Percentiles rank a stretch among this genome's conserved stretches.
These are phyloP conservation scores for Cymbopogon flexuosus DNA, from an alignment of 202 grass and related monocot genomes.

Conservation along the genomic window DNA sequence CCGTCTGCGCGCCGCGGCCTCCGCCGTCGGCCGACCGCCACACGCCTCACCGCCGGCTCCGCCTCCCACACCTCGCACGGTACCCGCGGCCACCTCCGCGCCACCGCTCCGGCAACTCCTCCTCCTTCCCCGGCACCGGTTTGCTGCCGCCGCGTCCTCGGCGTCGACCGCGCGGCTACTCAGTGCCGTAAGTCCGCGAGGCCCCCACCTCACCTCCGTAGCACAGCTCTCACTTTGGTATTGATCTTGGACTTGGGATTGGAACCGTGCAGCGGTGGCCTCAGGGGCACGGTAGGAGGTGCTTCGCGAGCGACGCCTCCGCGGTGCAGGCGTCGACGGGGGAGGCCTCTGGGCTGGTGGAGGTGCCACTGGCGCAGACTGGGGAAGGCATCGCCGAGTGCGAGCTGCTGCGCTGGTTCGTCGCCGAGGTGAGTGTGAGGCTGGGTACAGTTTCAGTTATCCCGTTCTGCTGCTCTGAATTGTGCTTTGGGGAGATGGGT, in stretches of 20 bases:
- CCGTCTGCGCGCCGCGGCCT: neutral
- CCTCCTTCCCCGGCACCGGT: neutral
- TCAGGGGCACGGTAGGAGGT: conserved; percentile 7
- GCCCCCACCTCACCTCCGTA: neutral
- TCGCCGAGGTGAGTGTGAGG: conserved; percentile 41
- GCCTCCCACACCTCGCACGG: neutral
- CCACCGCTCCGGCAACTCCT: conserved; percentile 18
- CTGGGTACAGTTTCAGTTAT: neutral
- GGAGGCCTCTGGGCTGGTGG: conserved; percentile 48
- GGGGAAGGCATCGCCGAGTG: conserved; percentile 98
- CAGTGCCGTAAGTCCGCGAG: conserved; percentile 16
- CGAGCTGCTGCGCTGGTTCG: conserved; percentile 88
- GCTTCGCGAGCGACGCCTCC: conserved; percentile 38
- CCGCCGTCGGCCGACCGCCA: neutral
- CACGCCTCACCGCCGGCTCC: neutral
- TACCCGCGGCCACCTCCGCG: neutral
- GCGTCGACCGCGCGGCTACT: neutral
- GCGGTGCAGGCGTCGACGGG: conserved; percentile 8
- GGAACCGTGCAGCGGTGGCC: conserved; percentile 11
- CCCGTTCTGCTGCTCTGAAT: neutral
- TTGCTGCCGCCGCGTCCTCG: neutral
- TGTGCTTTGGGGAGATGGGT: neutral
- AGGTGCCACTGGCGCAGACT: conserved; percentile 82
- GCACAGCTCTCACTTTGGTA: neutral
- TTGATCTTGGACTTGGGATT: neutral